Percentiles rank a stretch among this genome's conserved stretches.
Conservation (phyloP, 805 yeast species). For the baker's yeast (Saccharomyces cerevisiae) region DNA sequence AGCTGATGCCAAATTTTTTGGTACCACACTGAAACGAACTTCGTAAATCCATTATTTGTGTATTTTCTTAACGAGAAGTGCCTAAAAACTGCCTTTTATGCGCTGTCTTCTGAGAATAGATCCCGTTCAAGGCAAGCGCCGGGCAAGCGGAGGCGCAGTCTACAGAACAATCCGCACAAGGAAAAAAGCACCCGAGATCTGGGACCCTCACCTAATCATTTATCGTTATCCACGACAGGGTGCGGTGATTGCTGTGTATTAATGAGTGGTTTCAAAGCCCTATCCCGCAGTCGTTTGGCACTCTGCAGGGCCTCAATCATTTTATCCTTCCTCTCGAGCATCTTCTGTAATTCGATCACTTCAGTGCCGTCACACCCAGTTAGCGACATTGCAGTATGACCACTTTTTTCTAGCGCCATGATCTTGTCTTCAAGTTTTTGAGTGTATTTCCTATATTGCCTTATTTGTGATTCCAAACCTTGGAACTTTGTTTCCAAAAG, state of each 20-base stretch:
- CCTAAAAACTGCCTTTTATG: background rate
- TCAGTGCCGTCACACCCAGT: background rate
- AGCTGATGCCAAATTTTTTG: background rate
- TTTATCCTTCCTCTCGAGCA: conserved; percentile 64
- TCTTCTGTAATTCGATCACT: conserved; percentile 52
- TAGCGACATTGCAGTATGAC: background rate
- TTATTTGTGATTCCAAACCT: conserved; percentile 24
- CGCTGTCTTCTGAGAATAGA: background rate
- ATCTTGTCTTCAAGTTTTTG: conserved; percentile 13
- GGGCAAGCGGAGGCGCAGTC: background rate
- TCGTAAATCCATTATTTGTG: background rate
- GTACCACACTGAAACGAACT: background rate
- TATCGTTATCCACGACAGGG: background rate
- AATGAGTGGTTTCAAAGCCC: conserved; percentile 17
- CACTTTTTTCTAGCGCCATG: conserved; percentile 13
- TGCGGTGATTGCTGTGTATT: background rate
- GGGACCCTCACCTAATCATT: background rate
- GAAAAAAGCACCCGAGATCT: background rate
- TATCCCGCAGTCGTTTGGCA: conserved; percentile 50
- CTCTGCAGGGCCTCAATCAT: conserved; percentile 68
- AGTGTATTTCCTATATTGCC: conserved; percentile 24
- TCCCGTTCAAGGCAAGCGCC: background rate
- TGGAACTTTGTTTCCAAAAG: conserved; percentile 23
- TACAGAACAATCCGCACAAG: background rate
- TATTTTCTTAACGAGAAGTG: background rate